Base-by-base conservation (phyloP, 441 rosid species). In the Pelargonium cotyledonis region DNA sequence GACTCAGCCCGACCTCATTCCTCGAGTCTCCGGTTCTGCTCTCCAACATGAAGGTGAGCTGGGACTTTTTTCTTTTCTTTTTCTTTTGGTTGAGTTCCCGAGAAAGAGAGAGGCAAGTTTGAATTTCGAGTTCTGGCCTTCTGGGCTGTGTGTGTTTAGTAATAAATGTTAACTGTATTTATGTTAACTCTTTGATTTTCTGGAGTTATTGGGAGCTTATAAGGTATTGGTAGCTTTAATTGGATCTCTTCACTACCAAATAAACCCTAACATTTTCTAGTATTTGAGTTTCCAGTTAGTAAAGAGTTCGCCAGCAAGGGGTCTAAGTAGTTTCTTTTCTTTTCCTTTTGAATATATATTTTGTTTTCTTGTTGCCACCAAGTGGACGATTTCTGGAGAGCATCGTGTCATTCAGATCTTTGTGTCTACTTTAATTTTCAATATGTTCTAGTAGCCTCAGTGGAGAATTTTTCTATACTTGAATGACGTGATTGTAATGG, bases 11-110 rank as follows among this genome's bases (percentile, higher is more conserved):
- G 31, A 86, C 99, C 14, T 89, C 96, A 65, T 91, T 91, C 74
- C 79, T 94, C 38, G 97, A 91, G 75, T 91, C 99, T 65, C 99
- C 99, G 15, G 95, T 95, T 71, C 83, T 95, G 43, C 90, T 95
- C 49, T 91, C 99, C 57, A 88, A 90, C 72, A 79, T 87, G 62
- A 91, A 94, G 99, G 98, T 95, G 6, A 14, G 16, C 18, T 55
- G 14, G 64, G 12, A 1, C n/a, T 2, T 60, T 21, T 60, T 8
- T 6, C 0, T 11, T 51, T 51, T 11, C 5, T 12, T 9, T 21
- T 2, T 60, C 7, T 7, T 19, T 60, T 60, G 19, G 26, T 19
- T 19, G 29, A 60, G 29, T 21, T 21, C 23, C n/a, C 2, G 38
- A 29, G 38, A 14, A 16, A 6, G 60, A 15, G 8, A 53, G 8